A percentile compares a stretch with the other conserved stretches of the same genome.
These are phyloP conservation scores for Helotiales sp. DNA, from an alignment of 2,329 filamentous ascomycete species.

Conservation along the genomic window DNA sequence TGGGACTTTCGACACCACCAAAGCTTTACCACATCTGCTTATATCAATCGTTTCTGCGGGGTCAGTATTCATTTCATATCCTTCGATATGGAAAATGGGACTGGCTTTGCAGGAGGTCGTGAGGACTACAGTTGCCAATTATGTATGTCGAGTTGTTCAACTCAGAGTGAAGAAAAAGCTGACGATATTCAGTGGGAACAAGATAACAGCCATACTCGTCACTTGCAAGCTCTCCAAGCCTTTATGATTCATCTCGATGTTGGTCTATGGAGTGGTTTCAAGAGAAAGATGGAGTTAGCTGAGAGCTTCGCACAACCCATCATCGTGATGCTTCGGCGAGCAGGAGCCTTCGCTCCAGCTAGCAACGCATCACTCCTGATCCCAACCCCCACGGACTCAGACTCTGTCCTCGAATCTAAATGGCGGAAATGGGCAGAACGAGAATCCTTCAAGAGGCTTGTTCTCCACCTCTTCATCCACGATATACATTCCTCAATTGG, in stretches of 20 bases:
- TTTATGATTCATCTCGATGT: constrained; percentile 51
- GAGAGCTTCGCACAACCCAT: constrained; percentile 55
- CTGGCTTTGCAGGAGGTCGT: constrained; percentile 25
- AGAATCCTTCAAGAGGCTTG: constrained; percentile 68
- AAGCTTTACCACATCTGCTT: constrained; percentile 16
- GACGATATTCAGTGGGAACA: constrained; percentile 42
- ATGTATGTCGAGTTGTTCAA: constrained; percentile 7
- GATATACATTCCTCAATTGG: constrained; percentile 70
- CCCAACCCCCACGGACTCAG: constrained; percentile 53
- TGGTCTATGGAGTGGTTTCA: constrained; percentile 59
- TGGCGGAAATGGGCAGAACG: constrained; percentile 65
- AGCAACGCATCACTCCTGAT: constrained; percentile 52
- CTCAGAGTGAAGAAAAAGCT: neutral
- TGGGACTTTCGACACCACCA: constrained; percentile 9
- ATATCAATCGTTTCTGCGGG: constrained; percentile 20
- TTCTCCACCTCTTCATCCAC: constrained; percentile 63
- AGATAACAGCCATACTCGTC: constrained; percentile 49
- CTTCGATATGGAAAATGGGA: constrained; percentile 27
- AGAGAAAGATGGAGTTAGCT: constrained; percentile 58
- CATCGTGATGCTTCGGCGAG: constrained; percentile 55
- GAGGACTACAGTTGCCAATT: constrained; percentile 9
- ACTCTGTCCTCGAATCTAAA: constrained; percentile 58
- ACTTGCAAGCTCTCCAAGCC: constrained; percentile 51
- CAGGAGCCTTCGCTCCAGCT: constrained; percentile 41
- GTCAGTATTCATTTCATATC: constrained; percentile 20